Percentiles rank a stretch among this genome's conserved stretches.
phyloP scores from a whole-genome alignment of 257 asterid genomes.

The Lycium barbarum region DNA sequence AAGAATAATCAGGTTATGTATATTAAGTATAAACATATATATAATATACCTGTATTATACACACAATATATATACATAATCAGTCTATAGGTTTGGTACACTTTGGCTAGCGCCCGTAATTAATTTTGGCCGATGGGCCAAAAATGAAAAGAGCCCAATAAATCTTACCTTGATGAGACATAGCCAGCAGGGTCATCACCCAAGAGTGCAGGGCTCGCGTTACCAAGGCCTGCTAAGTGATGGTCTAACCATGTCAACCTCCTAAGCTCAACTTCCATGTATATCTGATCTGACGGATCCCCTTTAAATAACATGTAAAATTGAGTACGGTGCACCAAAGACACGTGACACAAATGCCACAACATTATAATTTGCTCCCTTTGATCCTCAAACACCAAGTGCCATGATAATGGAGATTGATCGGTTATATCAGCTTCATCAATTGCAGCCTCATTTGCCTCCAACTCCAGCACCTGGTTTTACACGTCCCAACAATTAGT shows the following conservation, averaged over 20 bases:
- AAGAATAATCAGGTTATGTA: no score
- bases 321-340: constrained; percentile 88
- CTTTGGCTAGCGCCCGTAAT: no score
- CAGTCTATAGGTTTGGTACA: no score
- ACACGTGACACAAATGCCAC: constrained; percentile 97
- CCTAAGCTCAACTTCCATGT: constrained; percentile 91
- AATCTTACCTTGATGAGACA: constrained; percentile 75
- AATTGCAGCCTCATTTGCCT: constrained; percentile 63
- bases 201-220: constrained; percentile 97
- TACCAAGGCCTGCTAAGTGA: constrained; percentile 86
- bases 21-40: no score
- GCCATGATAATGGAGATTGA: constrained; percentile 69
- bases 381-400: constrained; percentile 73
- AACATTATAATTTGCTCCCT: constrained; percentile 85
- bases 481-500: not conserved
- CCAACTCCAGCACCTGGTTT: constrained; percentile 84
- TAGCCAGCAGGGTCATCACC: constrained; percentile 93
- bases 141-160: not conserved
- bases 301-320: constrained; percentile 82
- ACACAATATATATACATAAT: no score
- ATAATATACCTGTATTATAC: no score
- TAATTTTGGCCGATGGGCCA: no score
- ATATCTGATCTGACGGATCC: constrained; percentile 85
- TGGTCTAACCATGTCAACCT: constrained; percentile 93
- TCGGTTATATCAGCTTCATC: constrained; percentile 61